phyloP scores from a whole-genome alignment of 148 eudicot species.

The Rhododendron henanense region DNA sequence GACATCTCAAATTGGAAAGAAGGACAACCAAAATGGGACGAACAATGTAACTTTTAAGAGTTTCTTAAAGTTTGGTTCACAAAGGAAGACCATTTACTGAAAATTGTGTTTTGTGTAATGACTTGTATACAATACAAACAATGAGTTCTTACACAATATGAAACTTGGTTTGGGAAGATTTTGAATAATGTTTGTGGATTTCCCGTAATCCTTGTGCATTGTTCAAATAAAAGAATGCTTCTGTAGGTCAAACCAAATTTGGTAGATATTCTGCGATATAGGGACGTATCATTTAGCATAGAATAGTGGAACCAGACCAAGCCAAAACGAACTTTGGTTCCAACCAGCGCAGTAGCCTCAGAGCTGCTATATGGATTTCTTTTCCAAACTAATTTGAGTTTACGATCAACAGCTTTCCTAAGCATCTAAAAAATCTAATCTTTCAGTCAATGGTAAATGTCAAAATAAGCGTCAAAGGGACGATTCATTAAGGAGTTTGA shows the following conservation, averaged over 20 bases:
- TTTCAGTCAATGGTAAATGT: neutral
- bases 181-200: neutral
- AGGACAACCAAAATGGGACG: neutral
- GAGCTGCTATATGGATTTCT: neutral
- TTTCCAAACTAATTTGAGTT: neutral
- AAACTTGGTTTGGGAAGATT: neutral
- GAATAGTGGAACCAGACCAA: neutral
- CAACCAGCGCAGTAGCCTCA: neutral
- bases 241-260: too few relatives aligned
- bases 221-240: neutral
- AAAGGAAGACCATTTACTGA: neutral
- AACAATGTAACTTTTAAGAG: neutral
- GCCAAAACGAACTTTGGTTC: neutral
- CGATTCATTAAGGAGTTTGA: neutral
- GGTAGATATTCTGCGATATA: too few relatives aligned
- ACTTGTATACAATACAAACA: neutral
- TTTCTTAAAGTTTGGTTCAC: neutral
- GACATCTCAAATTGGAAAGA: neutral
- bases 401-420: neutral
- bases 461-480: neutral
- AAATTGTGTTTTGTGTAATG: neutral
- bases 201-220: neutral
- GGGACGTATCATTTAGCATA: too few relatives aligned
- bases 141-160: neutral
- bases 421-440: neutral